Evolutionary conservation across 768 basidiomycete species (phyloP).

Genomic region (Tulasnella sp.): DNA sequence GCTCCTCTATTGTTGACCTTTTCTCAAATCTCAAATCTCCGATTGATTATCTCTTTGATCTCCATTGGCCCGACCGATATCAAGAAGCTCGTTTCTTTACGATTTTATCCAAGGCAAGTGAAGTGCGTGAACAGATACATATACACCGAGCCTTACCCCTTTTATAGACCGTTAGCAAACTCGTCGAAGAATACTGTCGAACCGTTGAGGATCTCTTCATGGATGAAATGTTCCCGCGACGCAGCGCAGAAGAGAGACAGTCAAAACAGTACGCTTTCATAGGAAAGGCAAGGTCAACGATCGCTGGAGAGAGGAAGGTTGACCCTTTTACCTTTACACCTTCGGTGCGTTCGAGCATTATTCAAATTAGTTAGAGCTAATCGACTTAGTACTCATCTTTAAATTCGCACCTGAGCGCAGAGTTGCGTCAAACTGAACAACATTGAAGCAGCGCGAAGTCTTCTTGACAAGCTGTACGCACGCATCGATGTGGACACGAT

Average conservation of each 20-base stretch:
- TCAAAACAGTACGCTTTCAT: constrained; percentile 83
- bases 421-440: constrained; percentile 99
- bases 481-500: constrained; percentile 90
- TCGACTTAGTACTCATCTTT: too few species aligned
- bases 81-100: constrained; percentile 91
- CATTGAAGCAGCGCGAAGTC: constrained; percentile 84
- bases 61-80: constrained; percentile 91
- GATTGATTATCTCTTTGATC: constrained; percentile 80
- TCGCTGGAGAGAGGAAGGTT: constrained; percentile 85
- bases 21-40: constrained; percentile 94
- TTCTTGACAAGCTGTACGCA: constrained; percentile 93
- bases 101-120: constrained; percentile 74
- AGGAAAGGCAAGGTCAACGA: constrained; percentile 79
- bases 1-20: constrained; percentile 93
- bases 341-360: constrained; percentile 45
- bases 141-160: too few species aligned
- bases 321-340: constrained; percentile 94
- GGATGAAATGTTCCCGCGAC: constrained; percentile 89
- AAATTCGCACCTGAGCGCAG: constrained; percentile 43
- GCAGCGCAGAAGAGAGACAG: constrained; percentile 67
- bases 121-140: not conserved
- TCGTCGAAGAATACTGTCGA: constrained; percentile 88
- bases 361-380: too few species aligned
- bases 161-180: constrained; percentile 94
- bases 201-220: constrained; percentile 90